These are phyloP conservation scores for Sinapis alba DNA, from an alignment of 441 rosid genomes.

Conservation along the genomic window DNA sequence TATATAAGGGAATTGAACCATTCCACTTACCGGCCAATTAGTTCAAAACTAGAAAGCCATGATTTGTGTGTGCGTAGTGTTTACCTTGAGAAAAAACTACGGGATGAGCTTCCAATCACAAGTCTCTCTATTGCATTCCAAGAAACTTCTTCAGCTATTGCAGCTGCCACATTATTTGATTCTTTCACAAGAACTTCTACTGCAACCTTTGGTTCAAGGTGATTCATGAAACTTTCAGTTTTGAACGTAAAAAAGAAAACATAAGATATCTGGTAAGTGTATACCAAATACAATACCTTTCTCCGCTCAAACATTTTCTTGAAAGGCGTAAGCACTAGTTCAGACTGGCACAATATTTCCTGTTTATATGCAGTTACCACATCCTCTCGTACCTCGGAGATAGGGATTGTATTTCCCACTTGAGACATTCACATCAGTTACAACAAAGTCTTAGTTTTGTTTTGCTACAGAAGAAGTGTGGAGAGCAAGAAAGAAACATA, in stretches of 20 bases:
- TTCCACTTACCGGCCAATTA: too few species aligned
- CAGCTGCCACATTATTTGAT: too few species aligned
- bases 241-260: neutral
- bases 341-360: conserved; percentile 72
- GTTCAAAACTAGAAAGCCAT: too few species aligned
- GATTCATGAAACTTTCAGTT: too few species aligned
- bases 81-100: too few species aligned
- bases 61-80: too few species aligned
- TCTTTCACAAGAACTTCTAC: too few species aligned
- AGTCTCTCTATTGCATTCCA: too few species aligned
- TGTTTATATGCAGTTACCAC: conserved; percentile 77
- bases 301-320: conserved; percentile 53
- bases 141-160: too few species aligned
- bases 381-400: conserved; percentile 86
- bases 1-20: too few species aligned
- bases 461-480: neutral
- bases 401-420: conserved; percentile 87
- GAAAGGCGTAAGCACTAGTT: conserved; percentile 62
- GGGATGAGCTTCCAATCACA: too few species aligned
- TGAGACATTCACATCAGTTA: conserved; percentile 26
- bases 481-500: conserved; percentile 10
- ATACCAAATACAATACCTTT: conserved; percentile 51
- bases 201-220: neutral
- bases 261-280: neutral
- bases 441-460: neutral